Evolutionary conservation across 345 rosid genomes (phyloP).

Genomic region (Luvunga scandens): DNA sequence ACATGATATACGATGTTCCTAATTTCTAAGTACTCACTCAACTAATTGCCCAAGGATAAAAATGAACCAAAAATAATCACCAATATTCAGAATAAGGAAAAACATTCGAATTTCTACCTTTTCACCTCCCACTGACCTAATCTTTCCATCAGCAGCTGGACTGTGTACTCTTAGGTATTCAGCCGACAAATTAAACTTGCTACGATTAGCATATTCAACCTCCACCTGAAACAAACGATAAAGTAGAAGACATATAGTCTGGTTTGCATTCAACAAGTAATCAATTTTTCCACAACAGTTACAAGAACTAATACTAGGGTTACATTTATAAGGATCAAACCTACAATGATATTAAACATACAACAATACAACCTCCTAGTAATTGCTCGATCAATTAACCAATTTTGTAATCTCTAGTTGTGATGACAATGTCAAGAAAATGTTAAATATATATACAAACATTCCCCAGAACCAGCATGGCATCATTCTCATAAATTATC

Average conservation of each 20-base stretch:
- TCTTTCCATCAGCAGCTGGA: conserved; percentile 90
- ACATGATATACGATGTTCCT: background rate
- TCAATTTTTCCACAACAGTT: background rate
- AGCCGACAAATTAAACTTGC: conserved; percentile 59
- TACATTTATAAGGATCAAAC: background rate
- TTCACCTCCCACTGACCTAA: conserved; percentile 77
- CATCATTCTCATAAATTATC: background rate
- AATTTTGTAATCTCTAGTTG: background rate
- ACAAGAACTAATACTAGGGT: background rate
- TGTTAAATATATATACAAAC: too few species aligned
- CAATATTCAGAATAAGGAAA: background rate
- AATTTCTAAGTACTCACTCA: background rate
- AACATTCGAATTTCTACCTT: conserved; percentile 44
- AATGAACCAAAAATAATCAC: background rate
- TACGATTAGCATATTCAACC: conserved; percentile 68
- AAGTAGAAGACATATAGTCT: background rate
- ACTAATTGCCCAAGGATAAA: background rate
- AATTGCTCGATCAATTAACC: background rate
- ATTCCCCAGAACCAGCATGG: background rate
- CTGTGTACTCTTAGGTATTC: conserved; percentile 76
- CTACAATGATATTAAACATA: background rate
- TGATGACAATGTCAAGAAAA: background rate
- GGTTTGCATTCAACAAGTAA: background rate
- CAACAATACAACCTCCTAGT: background rate
- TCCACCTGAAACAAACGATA: conserved; percentile 53